Evolutionary conservation across 805 yeast genomes (phyloP).

Genomic region (Saccharomycopsis sp.): DNA sequence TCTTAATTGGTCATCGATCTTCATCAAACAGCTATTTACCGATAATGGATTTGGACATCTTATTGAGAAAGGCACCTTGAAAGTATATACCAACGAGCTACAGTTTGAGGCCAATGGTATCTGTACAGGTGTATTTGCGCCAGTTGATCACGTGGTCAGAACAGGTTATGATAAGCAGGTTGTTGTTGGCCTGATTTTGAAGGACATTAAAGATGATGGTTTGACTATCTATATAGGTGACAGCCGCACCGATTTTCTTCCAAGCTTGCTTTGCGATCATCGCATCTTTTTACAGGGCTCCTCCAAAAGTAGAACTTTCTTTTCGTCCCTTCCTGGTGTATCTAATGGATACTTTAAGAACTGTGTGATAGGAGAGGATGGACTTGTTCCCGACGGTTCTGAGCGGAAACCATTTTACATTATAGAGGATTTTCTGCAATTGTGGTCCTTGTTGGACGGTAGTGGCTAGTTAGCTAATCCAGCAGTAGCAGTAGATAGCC

Average conservation of each 20-base stretch:
- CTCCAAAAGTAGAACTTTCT: not conserved
- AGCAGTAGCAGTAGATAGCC: no score
- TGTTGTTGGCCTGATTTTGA: not conserved
- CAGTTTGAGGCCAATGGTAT: not conserved
- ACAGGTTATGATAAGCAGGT: not conserved
- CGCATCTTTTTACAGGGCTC: not conserved
- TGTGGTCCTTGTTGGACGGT: no score
- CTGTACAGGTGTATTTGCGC: not conserved
- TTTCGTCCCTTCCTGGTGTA: not conserved
- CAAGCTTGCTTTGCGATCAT: not conserved
- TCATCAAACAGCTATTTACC: not conserved
- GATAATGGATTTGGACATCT: not conserved
- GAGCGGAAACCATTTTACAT: no score
- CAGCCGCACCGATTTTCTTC: not conserved
- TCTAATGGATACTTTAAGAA: not conserved
- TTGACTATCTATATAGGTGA: not conserved
- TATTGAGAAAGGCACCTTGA: not conserved
- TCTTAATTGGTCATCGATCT: not conserved
- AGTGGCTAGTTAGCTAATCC: no score
- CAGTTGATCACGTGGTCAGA: not conserved
- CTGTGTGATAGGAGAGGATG: not conserved
- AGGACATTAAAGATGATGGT: not conserved
- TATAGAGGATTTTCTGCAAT: not conserved
- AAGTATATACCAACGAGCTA: not conserved
- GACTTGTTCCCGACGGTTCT: not conserved